Evolutionary conservation across 768 basidiomycete species (phyloP).

Genomic region (Hirschioporus abietinus): DNA sequence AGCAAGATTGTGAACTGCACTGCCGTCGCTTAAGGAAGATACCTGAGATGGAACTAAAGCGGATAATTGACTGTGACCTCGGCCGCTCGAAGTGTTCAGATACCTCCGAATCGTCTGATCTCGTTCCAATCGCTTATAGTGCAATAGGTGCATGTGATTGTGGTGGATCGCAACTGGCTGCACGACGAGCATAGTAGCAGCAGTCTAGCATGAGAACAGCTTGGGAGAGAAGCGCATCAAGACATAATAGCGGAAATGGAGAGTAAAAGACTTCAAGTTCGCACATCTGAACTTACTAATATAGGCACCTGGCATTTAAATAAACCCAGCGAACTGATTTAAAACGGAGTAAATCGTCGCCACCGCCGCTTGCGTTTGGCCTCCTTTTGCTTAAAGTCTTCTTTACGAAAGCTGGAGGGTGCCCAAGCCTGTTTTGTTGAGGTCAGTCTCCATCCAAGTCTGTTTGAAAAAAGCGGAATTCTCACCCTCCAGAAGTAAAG

Average conservation of each 20-base stretch:
- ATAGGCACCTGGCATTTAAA: background rate
- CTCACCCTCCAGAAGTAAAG: constrained; percentile 4
- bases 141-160: no score
- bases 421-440: background rate
- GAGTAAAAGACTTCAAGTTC: no score
- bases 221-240: no score
- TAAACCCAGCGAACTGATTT: background rate
- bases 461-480: background rate
- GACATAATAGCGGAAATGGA: no score
- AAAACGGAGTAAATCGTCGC: background rate
- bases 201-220: no score
- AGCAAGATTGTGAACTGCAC: background rate
- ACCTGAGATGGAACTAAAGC: background rate
- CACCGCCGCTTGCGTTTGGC: background rate
- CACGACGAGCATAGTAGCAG: no score
- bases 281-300: background rate
- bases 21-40: background rate
- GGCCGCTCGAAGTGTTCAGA: no score
- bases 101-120: no score
- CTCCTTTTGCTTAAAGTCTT: background rate
- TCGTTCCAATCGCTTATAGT: no score
- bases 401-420: background rate
- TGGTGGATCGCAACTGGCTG: no score
- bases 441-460: background rate
- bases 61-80: no score